Evolutionary conservation across 257 asterid species (phyloP).

Genomic region (Capsicum rhomboideum): DNA sequence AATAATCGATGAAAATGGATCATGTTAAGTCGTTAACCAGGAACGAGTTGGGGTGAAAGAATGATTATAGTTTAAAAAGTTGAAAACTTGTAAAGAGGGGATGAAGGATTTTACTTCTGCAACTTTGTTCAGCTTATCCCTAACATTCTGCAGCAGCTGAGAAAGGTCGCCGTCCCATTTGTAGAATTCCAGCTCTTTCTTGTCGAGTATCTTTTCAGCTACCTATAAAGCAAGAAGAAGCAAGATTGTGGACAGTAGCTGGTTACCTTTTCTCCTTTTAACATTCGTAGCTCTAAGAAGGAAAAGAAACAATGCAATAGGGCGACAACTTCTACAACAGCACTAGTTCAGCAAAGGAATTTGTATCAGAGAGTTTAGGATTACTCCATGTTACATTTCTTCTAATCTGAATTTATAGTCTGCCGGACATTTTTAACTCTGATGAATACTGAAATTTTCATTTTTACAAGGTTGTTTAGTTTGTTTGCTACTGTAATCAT

Average conservation of each 20-base stretch:
- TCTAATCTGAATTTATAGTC: background rate
- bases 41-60: background rate
- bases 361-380: background rate
- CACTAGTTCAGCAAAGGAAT: background rate
- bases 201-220: slow-evolving; percentile 56
- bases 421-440: background rate
- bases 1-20: background rate
- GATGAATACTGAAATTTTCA: background rate
- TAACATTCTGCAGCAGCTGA: slow-evolving; percentile 72
- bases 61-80: background rate
- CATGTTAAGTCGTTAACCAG: background rate
- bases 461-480: background rate
- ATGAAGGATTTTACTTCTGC: slow-evolving; percentile 46
- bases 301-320: background rate
- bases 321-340: background rate
- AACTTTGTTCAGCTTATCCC: slow-evolving; percentile 71
- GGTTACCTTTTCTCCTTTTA: background rate
- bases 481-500: background rate
- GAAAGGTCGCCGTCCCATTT: slow-evolving; percentile 87
- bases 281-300: background rate
- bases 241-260: background rate
- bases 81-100: background rate
- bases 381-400: background rate
- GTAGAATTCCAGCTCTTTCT: slow-evolving; percentile 85
- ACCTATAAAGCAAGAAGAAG: slow-evolving; percentile 31